Evolutionary conservation across 306 rosid genomes (phyloP).

Genomic region (apple (Malus domestica)): DNA sequence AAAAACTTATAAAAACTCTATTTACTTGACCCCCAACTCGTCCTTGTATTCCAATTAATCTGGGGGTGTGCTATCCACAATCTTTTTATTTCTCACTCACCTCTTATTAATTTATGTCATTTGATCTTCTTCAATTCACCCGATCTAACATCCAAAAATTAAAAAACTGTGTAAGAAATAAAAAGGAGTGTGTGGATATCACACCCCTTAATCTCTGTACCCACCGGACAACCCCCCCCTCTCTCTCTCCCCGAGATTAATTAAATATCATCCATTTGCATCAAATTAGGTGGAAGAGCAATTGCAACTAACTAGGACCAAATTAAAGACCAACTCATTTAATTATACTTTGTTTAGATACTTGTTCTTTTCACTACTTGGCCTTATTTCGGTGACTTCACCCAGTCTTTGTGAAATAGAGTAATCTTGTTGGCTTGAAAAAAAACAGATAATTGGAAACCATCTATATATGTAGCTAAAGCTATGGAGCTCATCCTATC

Average conservation of each 20-base stretch:
- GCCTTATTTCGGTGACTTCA: background rate
- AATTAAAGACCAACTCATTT: background rate
- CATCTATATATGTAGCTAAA: background rate
- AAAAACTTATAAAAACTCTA: background rate
- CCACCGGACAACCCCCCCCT: too few relatives aligned
- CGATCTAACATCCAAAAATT: rapidly evolving
- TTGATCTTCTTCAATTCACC: too few relatives aligned
- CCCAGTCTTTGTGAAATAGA: background rate
- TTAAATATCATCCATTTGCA: background rate
- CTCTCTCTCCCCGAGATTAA: background rate
- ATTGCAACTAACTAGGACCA: background rate
- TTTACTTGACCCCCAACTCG: background rate
- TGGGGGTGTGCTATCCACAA: too few relatives aligned
- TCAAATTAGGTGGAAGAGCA: background rate
- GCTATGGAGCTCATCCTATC: background rate
- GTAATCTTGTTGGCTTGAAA: background rate
- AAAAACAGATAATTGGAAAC: background rate
- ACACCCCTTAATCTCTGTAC: too few relatives aligned
- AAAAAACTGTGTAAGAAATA: rapidly evolving
- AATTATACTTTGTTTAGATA: background rate
- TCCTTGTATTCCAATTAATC: background rate
- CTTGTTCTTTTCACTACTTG: background rate
- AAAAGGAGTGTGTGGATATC: too few relatives aligned
- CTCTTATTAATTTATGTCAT: too few relatives aligned
- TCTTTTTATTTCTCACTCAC: too few relatives aligned